These are phyloP conservation scores for Cryptococcus maquisensis DNA, from an alignment of 1,284 basidiomycete genomes.

Conservation along the genomic window DNA sequence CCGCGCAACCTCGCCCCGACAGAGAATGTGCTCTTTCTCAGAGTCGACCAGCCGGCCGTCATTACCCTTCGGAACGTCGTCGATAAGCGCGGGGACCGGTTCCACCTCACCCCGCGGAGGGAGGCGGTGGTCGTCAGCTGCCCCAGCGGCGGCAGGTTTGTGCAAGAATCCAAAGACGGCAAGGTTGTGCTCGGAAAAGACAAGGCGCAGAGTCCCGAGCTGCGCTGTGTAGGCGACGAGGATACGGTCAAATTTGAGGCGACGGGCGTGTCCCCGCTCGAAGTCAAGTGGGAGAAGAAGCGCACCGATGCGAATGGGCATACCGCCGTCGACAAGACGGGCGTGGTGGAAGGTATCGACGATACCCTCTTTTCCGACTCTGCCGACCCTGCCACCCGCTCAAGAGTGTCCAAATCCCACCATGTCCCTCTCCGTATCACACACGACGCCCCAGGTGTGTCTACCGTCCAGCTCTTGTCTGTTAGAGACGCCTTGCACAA, in stretches of 20 bases:
- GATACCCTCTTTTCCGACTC: slow-evolving; percentile 40
- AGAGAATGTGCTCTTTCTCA: slow-evolving; percentile 68
- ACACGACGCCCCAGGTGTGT: slow-evolving; percentile 48
- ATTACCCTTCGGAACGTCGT: slow-evolving; percentile 67
- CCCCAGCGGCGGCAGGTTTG: slow-evolving; percentile 57
- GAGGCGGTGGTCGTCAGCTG: slow-evolving; percentile 76
- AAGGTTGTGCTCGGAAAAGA: slow-evolving; percentile 45
- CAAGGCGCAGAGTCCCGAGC: slow-evolving; percentile 43
- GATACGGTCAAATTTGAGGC: slow-evolving; percentile 64
- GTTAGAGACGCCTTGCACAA: slow-evolving; percentile 52
- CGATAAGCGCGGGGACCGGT: slow-evolving; percentile 65
- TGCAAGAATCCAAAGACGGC: slow-evolving; percentile 17
- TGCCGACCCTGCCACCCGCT: slow-evolving; percentile 24
- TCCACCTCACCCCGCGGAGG: slow-evolving; percentile 57
- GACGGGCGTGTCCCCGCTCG: slow-evolving; percentile 71
- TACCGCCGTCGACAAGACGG: slow-evolving; percentile 53
- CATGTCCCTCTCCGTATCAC: slow-evolving; percentile 34
- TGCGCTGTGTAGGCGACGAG: slow-evolving; percentile 67
- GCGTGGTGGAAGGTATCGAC: slow-evolving; percentile 78
- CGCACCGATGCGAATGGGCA: slow-evolving; percentile 51
- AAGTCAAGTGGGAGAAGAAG: slow-evolving; percentile 67
- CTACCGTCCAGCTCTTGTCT: slow-evolving; percentile 39
- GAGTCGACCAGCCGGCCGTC: slow-evolving; percentile 59
- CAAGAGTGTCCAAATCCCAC: slow-evolving; percentile 35
- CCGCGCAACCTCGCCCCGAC: slow-evolving; percentile 58